Evolutionary conservation across 2,329 filamentous ascomycete species (phyloP).

Genomic region (Tothia fuscella): DNA sequence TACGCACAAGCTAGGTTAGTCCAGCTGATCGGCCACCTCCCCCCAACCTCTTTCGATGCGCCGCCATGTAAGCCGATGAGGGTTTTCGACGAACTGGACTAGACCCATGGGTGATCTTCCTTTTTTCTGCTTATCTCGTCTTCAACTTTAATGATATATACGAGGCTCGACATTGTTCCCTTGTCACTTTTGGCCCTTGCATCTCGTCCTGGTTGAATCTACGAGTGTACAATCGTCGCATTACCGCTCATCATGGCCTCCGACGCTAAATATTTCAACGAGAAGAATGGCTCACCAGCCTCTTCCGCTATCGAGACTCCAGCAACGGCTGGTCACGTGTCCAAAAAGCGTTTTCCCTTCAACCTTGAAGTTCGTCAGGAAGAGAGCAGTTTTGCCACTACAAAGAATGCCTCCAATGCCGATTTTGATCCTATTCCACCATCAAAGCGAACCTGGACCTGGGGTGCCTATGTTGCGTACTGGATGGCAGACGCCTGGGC

Average conservation of each 20-base stretch:
- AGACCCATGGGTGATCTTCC: not conserved
- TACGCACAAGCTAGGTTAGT: not conserved
- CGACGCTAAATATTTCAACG: conserved; percentile 12
- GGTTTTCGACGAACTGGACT: not conserved
- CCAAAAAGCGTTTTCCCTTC: conserved; percentile 18
- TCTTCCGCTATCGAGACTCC: conserved; percentile 17
- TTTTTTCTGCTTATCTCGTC: conserved; percentile 8
- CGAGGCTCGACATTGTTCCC: not conserved
- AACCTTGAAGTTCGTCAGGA: conserved; percentile 23
- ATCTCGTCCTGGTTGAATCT: not conserved
- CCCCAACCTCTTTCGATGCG: not conserved
- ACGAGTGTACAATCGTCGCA: not conserved
- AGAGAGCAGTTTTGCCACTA: conserved; percentile 23
- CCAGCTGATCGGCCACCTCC: conserved; percentile 3
- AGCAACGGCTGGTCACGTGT: conserved; percentile 15
- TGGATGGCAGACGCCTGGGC: conserved; percentile 31
- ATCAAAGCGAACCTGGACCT: conserved; percentile 26
- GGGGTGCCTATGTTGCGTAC: conserved; percentile 24
- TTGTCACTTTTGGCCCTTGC: not conserved
- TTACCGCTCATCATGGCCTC: conserved; percentile 12
- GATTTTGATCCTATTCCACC: conserved; percentile 28
- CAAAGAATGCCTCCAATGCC: conserved; percentile 24
- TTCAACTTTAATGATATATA: conserved; percentile 2
- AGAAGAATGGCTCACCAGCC: conserved; percentile 17
- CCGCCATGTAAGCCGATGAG: not conserved